Evolutionary conservation across 352 stramenopile genomes (phyloP), one percentile per base, ranked within the genome.

Genomic region (Pythium chondricola): DNA sequence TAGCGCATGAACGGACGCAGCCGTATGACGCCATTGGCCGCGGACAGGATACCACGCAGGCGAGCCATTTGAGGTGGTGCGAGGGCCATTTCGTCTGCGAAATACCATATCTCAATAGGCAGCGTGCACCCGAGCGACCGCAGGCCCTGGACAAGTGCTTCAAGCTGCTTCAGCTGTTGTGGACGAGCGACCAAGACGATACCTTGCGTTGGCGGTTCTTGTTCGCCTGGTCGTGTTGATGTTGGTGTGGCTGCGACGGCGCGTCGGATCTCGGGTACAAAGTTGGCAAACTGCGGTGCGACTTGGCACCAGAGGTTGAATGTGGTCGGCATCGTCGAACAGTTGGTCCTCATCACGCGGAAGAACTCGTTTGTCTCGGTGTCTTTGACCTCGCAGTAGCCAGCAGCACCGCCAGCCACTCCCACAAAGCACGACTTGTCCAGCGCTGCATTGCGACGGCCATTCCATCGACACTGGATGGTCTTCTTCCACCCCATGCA

Each of bases 21-120:
- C 17, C 16, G 42, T 30, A n/a, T 29, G n/a, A 16, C 24, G 9
- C 18, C 27, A 17, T 48, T 39, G 1, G 18, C 20, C 4, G 13
- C 10, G 6, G 36, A 11, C 24, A 54, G n/a, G n/a, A n/a, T n/a
- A n/a, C n/a, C n/a, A 21, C 43, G 13, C 25, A 14, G 16, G 51
- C 18, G 27, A 22, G 27, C 22, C 52, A 10, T 10, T 11, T 5
- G 39, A 18, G 2, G 1, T 11, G 9, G 22, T n/a, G 13, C 17
- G 1, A 27, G 21, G 18, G 31, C 29, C 38, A 66, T 58, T 17
- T 66, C 43, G 18, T 42, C 35, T 4, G 14, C 16, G 25, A 41
- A 35, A 31, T 48, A 55, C 59, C 59, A 67, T 18, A 67, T 18
- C 45, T 67, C 59, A 17, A 67, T 43, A 3, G 54, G 48, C 10